Percentiles rank a stretch among this genome's conserved stretches.
phyloP scores from a whole-genome alignment of 2,329 filamentous ascomycete genomes.

The Pestalotiopsis sp. region DNA sequence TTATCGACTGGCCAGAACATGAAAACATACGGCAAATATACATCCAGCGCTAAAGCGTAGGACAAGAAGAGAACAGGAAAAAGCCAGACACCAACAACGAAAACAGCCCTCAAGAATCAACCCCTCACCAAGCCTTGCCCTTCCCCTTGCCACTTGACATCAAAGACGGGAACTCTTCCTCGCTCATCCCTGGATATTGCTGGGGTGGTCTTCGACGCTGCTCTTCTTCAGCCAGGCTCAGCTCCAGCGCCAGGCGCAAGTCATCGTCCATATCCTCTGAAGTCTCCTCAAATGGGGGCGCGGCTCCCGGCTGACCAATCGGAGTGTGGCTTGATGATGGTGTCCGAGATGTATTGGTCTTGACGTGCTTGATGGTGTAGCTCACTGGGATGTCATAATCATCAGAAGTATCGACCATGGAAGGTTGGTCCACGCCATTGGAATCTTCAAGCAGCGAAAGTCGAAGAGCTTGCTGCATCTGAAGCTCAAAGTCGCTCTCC shows the following conservation, averaged over 20 bases:
- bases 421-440: slow-evolving; percentile 49
- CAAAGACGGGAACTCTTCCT: slow-evolving; percentile 33
- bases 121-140: slow-evolving; percentile 19
- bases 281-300: slow-evolving; percentile 5
- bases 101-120: slow-evolving; percentile 3
- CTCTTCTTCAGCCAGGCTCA: slow-evolving; percentile 62
- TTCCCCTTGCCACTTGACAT: slow-evolving; percentile 27
- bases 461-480: slow-evolving; percentile 65
- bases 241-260: slow-evolving; percentile 60
- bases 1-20: not conserved
- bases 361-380: slow-evolving; percentile 48
- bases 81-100: slow-evolving; percentile 15
- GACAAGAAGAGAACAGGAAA: slow-evolving; percentile 12
- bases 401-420: slow-evolving; percentile 46
- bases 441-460: slow-evolving; percentile 62
- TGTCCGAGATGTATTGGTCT: slow-evolving; percentile 31
- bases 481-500: slow-evolving; percentile 60
- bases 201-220: slow-evolving; percentile 31
- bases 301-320: slow-evolving; percentile 28
- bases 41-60: not conserved
- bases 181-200: slow-evolving; percentile 15
- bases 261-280: slow-evolving; percentile 51
- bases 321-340: slow-evolving; percentile 40
- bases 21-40: not conserved
- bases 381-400: slow-evolving; percentile 57